Evolutionary conservation across 2,329 filamentous ascomycete species (phyloP).

Genomic region (Trichoderma endophyticum): DNA sequence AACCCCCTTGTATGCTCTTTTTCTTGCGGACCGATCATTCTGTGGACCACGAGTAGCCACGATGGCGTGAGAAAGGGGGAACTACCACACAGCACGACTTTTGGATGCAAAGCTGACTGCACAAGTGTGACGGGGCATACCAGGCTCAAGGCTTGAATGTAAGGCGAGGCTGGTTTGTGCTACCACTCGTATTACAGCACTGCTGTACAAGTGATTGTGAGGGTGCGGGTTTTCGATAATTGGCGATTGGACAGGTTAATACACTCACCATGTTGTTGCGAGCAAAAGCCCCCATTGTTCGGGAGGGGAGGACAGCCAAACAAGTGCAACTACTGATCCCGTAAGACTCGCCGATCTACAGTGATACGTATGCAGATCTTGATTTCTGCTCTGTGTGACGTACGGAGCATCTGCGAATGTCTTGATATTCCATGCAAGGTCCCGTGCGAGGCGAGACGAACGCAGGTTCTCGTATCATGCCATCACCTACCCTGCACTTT

Average conservation of each 20-base stretch:
- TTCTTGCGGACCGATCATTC: background rate
- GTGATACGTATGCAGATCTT: background rate
- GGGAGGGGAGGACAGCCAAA: background rate
- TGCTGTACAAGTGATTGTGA: background rate
- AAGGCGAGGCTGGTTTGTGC: background rate
- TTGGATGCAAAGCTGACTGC: background rate
- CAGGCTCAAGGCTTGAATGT: background rate
- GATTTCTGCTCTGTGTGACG: background rate
- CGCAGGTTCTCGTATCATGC: background rate
- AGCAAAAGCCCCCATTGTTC: background rate
- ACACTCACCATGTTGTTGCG: background rate
- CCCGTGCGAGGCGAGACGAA: conserved; percentile 6
- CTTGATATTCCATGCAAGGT: conserved; percentile 1
- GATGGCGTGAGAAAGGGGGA: background rate
- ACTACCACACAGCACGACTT: background rate
- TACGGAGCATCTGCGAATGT: background rate
- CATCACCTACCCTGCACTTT: background rate
- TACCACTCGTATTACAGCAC: background rate
- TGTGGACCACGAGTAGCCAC: background rate
- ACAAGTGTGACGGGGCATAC: background rate
- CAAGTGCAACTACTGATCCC: background rate
- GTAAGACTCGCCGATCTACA: background rate
- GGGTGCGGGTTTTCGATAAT: background rate
- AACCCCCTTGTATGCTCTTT: background rate
- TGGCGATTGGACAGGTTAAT: background rate